Conservation (phyloP, 768 basidiomycete species). For the Trametes coccinea region DNA sequence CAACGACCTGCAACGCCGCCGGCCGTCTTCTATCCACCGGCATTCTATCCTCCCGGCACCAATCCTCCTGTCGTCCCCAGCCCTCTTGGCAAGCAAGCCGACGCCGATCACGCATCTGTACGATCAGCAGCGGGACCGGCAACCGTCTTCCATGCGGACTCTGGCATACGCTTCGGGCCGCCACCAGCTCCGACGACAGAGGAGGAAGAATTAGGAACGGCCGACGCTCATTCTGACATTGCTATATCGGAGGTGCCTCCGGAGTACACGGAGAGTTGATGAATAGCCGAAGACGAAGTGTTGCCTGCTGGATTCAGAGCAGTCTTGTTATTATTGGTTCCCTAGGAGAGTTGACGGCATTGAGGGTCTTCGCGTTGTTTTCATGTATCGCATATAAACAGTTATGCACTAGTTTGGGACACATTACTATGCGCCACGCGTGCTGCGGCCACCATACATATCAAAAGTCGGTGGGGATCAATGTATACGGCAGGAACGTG, state of each 20-base stretch:
- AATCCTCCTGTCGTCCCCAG: background rate
- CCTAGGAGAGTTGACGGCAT: no score
- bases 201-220: background rate
- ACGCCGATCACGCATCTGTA: background rate
- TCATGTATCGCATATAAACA: no score
- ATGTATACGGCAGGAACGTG: no score
- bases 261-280: constrained; percentile 8
- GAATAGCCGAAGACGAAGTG: background rate
- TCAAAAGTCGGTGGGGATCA: no score
- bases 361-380: no score
- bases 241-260: constrained; percentile 13
- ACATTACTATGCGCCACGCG: no score
- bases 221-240: background rate
- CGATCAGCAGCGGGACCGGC: background rate
- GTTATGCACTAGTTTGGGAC: no score
- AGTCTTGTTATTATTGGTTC: no score
- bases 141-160: constrained; percentile 9
- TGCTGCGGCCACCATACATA: no score
- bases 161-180: constrained; percentile 8
- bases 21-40: background rate
- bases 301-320: background rate
- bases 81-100: background rate
- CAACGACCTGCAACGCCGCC: background rate
- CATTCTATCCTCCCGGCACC: background rate
- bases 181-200: background rate